Evolutionary conservation across 345 rosid species (phyloP).

Genomic region (Luvunga scandens): DNA sequence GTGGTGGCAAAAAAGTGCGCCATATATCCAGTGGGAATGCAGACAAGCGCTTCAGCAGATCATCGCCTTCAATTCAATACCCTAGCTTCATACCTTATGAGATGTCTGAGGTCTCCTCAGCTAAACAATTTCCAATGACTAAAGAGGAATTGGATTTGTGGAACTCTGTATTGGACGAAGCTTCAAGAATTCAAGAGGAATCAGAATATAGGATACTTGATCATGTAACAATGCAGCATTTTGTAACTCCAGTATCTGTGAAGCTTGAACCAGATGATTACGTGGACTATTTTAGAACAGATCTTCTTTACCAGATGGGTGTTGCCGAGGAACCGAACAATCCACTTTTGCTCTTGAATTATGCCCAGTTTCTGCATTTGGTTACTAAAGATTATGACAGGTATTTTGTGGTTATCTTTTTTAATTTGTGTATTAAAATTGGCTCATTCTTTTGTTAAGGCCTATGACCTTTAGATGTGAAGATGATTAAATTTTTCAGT

Average conservation of each 20-base stretch:
- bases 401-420: conserved; percentile 23
- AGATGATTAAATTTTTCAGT: background rate
- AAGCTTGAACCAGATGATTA: conserved; percentile 45
- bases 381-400: conserved; percentile 57
- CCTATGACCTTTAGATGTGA: background rate
- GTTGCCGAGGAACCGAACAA: conserved; percentile 60
- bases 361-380: conserved; percentile 67
- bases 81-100: conserved; percentile 2
- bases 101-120: background rate
- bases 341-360: conserved; percentile 58
- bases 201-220: conserved; percentile 31
- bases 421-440: background rate
- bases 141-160: conserved; percentile 46
- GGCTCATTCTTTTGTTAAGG: background rate
- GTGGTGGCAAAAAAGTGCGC: background rate
- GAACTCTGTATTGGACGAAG: conserved; percentile 53
- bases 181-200: conserved; percentile 32
- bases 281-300: conserved; percentile 43
- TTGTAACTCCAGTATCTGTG: conserved; percentile 40
- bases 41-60: background rate
- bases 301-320: conserved; percentile 52
- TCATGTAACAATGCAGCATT: conserved; percentile 26
- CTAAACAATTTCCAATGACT: conserved; percentile 13
- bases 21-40: background rate
- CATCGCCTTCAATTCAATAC: conserved; percentile 7